Percentiles rank a stretch among this genome's conserved stretches.
phyloP scores from a whole-genome alignment of 768 basidiomycete species.

The Kwoniella dejecticola region DNA sequence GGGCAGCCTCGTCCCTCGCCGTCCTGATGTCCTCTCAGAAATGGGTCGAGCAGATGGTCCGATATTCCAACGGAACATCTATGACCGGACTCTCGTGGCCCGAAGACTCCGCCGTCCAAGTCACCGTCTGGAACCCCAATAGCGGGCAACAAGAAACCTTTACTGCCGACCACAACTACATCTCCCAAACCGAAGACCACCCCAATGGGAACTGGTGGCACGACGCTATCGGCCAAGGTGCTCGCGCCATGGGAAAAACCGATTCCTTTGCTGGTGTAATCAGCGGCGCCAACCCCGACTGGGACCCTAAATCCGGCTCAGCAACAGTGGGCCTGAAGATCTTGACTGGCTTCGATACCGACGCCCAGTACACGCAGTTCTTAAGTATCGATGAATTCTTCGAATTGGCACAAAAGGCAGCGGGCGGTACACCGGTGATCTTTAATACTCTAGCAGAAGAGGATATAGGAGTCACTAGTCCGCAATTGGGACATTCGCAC shows the following conservation, averaged over 20 bases:
- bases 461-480: neutral
- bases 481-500: slow-evolving; percentile 19
- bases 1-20: slow-evolving; percentile 32
- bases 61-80: slow-evolving; percentile 24
- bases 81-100: slow-evolving; percentile 17
- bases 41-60: slow-evolving; percentile 32
- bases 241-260: slow-evolving; percentile 2
- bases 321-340: slow-evolving; percentile 12
- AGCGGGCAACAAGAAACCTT: slow-evolving; percentile 1
- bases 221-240: slow-evolving; percentile 15
- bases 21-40: slow-evolving; percentile 29
- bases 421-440: slow-evolving; percentile 13
- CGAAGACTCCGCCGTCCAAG: slow-evolving; percentile 5
- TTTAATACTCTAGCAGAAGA: slow-evolving; percentile 17
- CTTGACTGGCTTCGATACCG: slow-evolving; percentile 16
- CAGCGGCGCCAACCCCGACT: slow-evolving; percentile 4
- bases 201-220: slow-evolving; percentile 26
- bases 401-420: neutral
- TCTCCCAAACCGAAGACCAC: slow-evolving; percentile 21
- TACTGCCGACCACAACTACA: slow-evolving; percentile 1
- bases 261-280: neutral
- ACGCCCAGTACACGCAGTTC: neutral
- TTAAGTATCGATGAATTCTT: slow-evolving; percentile 13
- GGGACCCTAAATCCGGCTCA: slow-evolving; percentile 15
- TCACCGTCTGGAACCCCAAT: slow-evolving; percentile 23